A percentile compares a stretch with the other conserved stretches of the same genome.
phyloP scores from a whole-genome alignment of 306 rosid species.

The Aeschynomene evenia region DNA sequence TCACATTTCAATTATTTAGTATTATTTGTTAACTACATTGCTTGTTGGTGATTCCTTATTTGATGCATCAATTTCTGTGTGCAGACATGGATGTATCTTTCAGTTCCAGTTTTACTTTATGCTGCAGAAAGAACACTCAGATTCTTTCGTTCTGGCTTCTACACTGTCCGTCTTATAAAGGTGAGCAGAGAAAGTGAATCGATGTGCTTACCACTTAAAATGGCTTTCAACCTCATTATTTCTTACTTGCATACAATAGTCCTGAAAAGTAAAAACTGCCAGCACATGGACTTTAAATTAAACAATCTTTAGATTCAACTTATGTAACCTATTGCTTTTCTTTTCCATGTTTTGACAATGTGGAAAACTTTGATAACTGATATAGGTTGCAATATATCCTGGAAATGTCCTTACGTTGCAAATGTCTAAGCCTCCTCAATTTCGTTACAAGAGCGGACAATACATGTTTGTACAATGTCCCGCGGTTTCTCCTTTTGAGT shows the following conservation, averaged over 20 bases:
- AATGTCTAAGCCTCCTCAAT: constrained; percentile 96
- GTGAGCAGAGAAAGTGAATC: constrained; percentile 43
- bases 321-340: not conserved
- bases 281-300: not conserved
- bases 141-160: constrained; percentile 85
- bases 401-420: constrained; percentile 95
- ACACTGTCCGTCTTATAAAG: constrained; percentile 78
- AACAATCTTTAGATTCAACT: not conserved
- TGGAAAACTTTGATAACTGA: constrained; percentile 26
- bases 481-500: constrained; percentile 96
- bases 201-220: not conserved
- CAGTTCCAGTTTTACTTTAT: constrained; percentile 83
- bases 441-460: constrained; percentile 92
- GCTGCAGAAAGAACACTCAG: constrained; percentile 91
- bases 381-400: constrained; percentile 92
- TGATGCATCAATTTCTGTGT: constrained; percentile 33
- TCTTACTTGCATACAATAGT: not conserved
- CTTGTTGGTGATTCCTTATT: not conserved
- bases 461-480: constrained; percentile 99
- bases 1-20: not conserved
- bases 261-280: no score
- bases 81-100: constrained; percentile 97
- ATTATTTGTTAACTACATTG: constrained; percentile 11
- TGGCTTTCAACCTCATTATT: constrained; percentile 10
- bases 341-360: not conserved